phyloP scores from a whole-genome alignment of 345 rosid genomes.

The Syzygium oleosum region DNA sequence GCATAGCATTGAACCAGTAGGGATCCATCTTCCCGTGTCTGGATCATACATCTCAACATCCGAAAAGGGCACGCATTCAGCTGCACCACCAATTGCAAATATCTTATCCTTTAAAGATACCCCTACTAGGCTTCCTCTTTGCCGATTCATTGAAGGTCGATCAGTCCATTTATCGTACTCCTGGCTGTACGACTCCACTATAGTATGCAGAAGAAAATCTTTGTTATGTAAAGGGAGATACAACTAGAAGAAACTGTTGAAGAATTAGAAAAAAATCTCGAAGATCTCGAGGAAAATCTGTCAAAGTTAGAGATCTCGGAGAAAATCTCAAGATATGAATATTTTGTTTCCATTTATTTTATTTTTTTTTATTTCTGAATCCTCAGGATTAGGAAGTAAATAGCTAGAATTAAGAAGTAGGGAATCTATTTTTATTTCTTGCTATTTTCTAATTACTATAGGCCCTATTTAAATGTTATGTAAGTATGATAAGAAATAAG shows the following conservation, averaged over 20 bases:
- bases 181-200: constrained; percentile 10
- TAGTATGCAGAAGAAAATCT: background rate
- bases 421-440: too few species aligned
- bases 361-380: too few species aligned
- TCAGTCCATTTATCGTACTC: constrained; percentile 14
- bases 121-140: constrained; percentile 19
- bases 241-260: background rate
- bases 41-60: constrained; percentile 35
- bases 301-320: too few species aligned
- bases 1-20: constrained; percentile 13
- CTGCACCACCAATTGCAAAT: constrained; percentile 28
- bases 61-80: constrained; percentile 9
- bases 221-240: background rate
- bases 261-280: too few species aligned
- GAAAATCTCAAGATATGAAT: too few species aligned
- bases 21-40: constrained; percentile 26
- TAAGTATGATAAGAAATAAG: too few species aligned
- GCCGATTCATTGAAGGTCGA: constrained; percentile 18
- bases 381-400: too few species aligned
- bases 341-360: too few species aligned
- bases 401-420: too few species aligned
- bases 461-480: too few species aligned
- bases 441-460: too few species aligned
- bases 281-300: too few species aligned
- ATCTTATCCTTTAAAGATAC: constrained; percentile 19